These are phyloP conservation scores for Nigrospora sphaerica DNA, from an alignment of 2,329 filamentous ascomycete species.

Conservation along the genomic window DNA sequence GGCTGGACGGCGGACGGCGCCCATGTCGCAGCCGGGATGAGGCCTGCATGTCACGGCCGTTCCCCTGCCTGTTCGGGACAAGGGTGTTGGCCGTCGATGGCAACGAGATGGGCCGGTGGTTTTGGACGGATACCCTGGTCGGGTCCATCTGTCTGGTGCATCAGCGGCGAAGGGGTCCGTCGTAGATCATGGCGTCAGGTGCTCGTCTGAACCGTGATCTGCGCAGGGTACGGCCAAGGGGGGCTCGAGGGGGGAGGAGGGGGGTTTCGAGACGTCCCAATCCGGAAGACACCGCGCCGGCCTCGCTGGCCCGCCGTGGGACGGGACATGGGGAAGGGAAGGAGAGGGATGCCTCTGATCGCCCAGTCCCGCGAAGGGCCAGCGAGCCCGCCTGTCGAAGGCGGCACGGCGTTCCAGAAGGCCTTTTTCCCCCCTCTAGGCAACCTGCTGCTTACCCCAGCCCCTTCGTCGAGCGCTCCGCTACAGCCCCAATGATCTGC, in stretches of 20 bases:
- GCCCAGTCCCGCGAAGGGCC: too few species aligned
- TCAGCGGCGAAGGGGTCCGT: constrained; percentile 22
- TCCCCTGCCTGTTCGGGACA: background rate
- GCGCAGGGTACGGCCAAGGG: constrained; percentile 24
- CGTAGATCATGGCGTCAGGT: constrained; percentile 31
- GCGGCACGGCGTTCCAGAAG: too few species aligned
- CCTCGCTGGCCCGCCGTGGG: too few species aligned
- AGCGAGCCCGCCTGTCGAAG: too few species aligned
- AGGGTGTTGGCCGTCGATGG: background rate
- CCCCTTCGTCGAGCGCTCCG: background rate
- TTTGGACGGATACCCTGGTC: constrained; percentile 18
- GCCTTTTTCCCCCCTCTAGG: too few species aligned
- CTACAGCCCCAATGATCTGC: constrained; percentile 24
- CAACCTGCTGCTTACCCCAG: too few species aligned
- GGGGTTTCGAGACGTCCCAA: constrained; percentile 3
- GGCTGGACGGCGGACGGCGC: constrained; percentile 14
- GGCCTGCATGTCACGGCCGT: constrained; percentile 7
- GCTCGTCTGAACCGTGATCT: constrained; percentile 33
- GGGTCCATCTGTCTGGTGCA: constrained; percentile 9
- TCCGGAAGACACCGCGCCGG: background rate
- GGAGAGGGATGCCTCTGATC: too few species aligned
- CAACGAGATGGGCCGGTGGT: constrained; percentile 15
- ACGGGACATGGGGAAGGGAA: too few species aligned
- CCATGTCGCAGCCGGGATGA: constrained; percentile 16
- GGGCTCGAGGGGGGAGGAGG: background rate